Base-by-base conservation (phyloP, 2,329 filamentous ascomycete species). In the Teratosphaeria gauchensis region DNA sequence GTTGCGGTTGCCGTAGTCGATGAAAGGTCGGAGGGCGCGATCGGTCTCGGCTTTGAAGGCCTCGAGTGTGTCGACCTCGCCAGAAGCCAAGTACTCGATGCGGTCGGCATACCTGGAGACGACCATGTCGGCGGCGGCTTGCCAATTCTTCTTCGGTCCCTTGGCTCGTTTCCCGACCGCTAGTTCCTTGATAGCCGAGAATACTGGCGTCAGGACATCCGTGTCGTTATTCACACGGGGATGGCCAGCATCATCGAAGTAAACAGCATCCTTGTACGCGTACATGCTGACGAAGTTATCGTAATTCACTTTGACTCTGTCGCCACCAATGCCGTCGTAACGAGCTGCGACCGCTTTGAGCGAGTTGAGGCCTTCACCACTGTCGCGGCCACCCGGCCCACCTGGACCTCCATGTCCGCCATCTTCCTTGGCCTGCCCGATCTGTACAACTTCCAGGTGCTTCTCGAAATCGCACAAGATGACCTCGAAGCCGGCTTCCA, bases 401-500 rank as follows among this genome's bases (percentile, higher is more conserved):
- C 58, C 53, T 24, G 48, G 21, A 31, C 48, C 46, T 19, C 28
- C 42, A n/a, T 21, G 24, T 21, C 21, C 32, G 30, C 31, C 35
- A 2, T 53, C 53, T n/a, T 58, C 53, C 12, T 51, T 24, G 6
- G 61, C 54, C 42, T 67, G 66, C 9, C 64, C 70, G 21, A 76
- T 72, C 5, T 69, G 65, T 6, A 73, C 62, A 5, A 73, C 61
- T 12, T 73, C 66, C 1, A 80, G 63, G 62, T 75, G 67, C 12
- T 73, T 66, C 35, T 70, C 71, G 62, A 90, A 89, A 56, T 85
- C 75, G 68, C 86, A 90, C 21, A 86, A 75, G 55, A 89, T 86
- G 56, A 88, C 77, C 70, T 90, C 87, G 63, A 89, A 89, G 0
- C 87, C 87, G 19, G 80, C 79, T 66, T 90, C 87, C 79, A 85